Percentiles rank a stretch among this genome's conserved stretches.
phyloP scores from a whole-genome alignment of 148 eudicot genomes.

The Persicaria maculosa region DNA sequence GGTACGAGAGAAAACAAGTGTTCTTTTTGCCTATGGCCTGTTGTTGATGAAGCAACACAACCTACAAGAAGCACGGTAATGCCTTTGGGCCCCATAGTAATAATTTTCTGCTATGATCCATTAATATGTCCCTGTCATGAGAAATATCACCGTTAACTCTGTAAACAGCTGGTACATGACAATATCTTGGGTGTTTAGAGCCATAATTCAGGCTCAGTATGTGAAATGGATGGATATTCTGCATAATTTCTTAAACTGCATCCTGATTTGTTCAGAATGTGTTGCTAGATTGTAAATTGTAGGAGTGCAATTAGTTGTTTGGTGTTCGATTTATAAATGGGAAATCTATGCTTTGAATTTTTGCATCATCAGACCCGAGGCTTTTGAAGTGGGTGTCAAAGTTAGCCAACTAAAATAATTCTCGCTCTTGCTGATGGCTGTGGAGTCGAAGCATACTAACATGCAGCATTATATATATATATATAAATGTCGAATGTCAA shows the following conservation, averaged over 20 bases:
- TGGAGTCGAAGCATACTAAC: not conserved
- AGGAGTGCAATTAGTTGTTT: not conserved
- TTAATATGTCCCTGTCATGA: not conserved
- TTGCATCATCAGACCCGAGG: not conserved
- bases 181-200: not conserved
- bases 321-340: not conserved
- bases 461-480: not conserved
- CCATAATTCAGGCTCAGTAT: not conserved
- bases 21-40: constrained; percentile 87
- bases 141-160: not conserved
- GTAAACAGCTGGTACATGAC: not conserved
- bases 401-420: too few relatives aligned
- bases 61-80: constrained; percentile 91
- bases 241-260: not conserved
- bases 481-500: not conserved
- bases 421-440: not conserved
- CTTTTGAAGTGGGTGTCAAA: not conserved
- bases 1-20: constrained; percentile 81
- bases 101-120: not conserved
- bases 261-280: not conserved
- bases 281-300: not conserved
- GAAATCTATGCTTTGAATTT: not conserved
- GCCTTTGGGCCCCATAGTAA: not conserved
- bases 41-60: constrained; percentile 87
- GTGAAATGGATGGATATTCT: constrained; percentile 3